These are phyloP conservation scores for Geotrichum australiense DNA, from an alignment of 1,139 yeast genomes.

Conservation along the genomic window DNA sequence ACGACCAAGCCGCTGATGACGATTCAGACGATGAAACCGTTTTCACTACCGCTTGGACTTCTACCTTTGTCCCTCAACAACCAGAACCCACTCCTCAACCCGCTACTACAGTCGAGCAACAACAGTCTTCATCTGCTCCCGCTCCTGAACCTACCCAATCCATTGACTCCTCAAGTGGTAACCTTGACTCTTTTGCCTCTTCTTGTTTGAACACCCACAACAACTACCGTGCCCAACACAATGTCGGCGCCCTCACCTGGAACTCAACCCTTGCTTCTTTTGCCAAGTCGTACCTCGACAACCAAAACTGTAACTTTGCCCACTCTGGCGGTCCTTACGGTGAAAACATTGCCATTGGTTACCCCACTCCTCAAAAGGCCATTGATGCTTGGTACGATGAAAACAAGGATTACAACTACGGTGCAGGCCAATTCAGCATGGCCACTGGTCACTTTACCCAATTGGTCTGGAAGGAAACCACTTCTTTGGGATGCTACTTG, in stretches of 20 bases:
- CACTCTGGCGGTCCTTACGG: slow-evolving; percentile 82
- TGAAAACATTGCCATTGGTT: slow-evolving; percentile 81
- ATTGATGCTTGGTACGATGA: slow-evolving; percentile 84
- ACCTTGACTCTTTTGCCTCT: slow-evolving; percentile 23
- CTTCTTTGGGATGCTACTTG: slow-evolving; percentile 69
- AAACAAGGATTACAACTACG: slow-evolving; percentile 46
- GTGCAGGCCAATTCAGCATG: slow-evolving; percentile 37
- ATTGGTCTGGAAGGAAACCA: slow-evolving; percentile 69
- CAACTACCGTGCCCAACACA: slow-evolving; percentile 58
- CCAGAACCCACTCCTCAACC: slow-evolving; percentile 16
- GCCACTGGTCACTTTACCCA: slow-evolving; percentile 75
- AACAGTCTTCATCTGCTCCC: slow-evolving; percentile 2
- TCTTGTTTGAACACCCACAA: slow-evolving; percentile 53
- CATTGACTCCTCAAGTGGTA: slow-evolving; percentile 9
- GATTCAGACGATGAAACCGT: no score
- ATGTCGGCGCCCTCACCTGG: slow-evolving; percentile 59
- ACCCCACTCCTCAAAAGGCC: slow-evolving; percentile 49
- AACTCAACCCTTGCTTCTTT: slow-evolving; percentile 52
- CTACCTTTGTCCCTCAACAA: slow-evolving; percentile 14
- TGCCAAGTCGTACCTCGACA: slow-evolving; percentile 57
- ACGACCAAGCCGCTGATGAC: no score
- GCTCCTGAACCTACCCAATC: slow-evolving; percentile 17
- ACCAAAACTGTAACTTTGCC: slow-evolving; percentile 62
- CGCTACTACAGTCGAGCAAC: slow-evolving; percentile 19
- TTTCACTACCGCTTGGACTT: slow-evolving; percentile 11